Evolutionary conservation across 768 basidiomycete species (phyloP).

Genomic region (Filobasidium floriforme): DNA sequence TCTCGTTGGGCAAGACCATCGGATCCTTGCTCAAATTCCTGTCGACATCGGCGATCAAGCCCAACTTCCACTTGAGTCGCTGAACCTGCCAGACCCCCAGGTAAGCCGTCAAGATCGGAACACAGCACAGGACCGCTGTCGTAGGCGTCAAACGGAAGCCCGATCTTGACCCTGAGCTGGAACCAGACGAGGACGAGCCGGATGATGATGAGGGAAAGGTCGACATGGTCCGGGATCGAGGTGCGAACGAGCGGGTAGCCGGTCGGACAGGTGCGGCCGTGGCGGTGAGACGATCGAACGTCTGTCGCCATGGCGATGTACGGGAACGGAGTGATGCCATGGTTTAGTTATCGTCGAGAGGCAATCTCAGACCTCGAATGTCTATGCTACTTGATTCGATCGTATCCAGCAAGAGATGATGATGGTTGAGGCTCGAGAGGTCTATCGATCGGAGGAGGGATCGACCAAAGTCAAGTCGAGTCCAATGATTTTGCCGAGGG

Average conservation of each 20-base stretch:
- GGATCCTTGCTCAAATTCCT: constrained; percentile 75
- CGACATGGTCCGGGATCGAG: constrained; percentile 13
- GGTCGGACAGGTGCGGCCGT: not conserved
- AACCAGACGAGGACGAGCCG: constrained; percentile 1
- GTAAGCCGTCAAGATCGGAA: constrained; percentile 82
- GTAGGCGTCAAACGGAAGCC: constrained; percentile 31
- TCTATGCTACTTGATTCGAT: too few species aligned
- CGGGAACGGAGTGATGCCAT: not conserved
- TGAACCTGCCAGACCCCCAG: constrained; percentile 92
- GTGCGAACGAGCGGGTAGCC: not conserved
- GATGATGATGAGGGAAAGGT: constrained; percentile 15
- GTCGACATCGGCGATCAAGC: constrained; percentile 85
- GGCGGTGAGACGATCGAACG: constrained; percentile 1
- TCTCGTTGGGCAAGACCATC: constrained; percentile 66
- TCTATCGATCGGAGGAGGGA: too few species aligned
- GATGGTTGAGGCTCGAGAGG: too few species aligned
- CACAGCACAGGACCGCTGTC: constrained; percentile 59
- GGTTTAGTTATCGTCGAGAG: not conserved
- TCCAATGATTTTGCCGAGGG: too few species aligned
- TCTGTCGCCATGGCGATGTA: not conserved
- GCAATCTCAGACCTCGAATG: too few species aligned
- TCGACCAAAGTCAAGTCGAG: too few species aligned
- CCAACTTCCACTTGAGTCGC: constrained; percentile 88
- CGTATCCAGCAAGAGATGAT: too few species aligned
- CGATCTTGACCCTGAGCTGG: not conserved